Evolutionary conservation across 2,329 filamentous ascomycete species (phyloP), one percentile per base, ranked within the genome.

Genomic region (Alternaria gaisen): DNA sequence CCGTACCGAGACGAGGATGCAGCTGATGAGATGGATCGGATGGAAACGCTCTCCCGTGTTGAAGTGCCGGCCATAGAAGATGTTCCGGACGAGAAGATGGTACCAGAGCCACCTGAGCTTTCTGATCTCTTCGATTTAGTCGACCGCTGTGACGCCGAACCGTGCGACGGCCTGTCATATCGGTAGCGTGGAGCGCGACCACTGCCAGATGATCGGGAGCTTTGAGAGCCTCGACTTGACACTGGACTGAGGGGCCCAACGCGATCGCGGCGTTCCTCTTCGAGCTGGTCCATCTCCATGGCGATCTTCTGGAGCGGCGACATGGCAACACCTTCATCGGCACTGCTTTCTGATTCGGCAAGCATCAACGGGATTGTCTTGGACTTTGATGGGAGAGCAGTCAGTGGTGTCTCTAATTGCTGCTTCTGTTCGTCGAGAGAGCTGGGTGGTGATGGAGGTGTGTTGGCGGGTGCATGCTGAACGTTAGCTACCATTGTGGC

Each of bases 401-500:
- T 74, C 10, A 77, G 48, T 12, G 78, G 74, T 8, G 71, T 62
- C 46, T 72, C 70, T 53, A 61, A 66, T 8, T 66, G 69, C 57
- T 88, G 85, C 56, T 82, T 84, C 59, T 88, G 86, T 71, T 93
- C 90, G 70, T 93, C 90, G 24, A 93, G 86, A 0, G 91, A 94
- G 41, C 94, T 91, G 1, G 93, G 92, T 12, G 93, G 92, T 1
- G 91, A 93, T 0, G 93, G 91, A 30, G 93, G 91, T 14, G 93
- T 85, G 28, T 91, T 84, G 63, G 91, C 88, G 22, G 93, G 92
- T 32, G 90, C 87, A 77, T 97, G 94, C 71, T 97, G 94, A 12
- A 95, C 90, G 74, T 93, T 94, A 63, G 90, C 90, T 28, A 97
- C 91, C 83, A 97, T 88, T 74, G 88, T 83, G 12, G 91, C 87